Evolutionary conservation across 2,329 filamentous ascomycete species (phyloP), one percentile per base, ranked within the genome.

Genomic region (Stagonosporopsis tanaceti): DNA sequence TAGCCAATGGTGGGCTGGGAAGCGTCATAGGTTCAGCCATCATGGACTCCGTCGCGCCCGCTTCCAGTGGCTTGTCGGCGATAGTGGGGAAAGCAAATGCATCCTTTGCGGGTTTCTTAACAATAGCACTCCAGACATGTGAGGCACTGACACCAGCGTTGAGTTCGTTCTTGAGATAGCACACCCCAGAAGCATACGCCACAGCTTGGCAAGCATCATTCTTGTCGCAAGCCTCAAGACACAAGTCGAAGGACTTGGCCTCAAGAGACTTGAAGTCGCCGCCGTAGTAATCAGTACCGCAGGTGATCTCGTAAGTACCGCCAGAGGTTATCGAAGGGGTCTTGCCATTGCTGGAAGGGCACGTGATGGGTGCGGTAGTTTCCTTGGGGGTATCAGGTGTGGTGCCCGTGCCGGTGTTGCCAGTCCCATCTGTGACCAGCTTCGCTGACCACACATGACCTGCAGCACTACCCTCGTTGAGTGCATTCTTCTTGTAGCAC

Each of bases 121-220:
- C 53, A 11, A 50, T 12, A 7, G 53, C 53, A 34, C 53, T 46
- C 53, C 53, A 56, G 12, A 56, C 53, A 17, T 56, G 40, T 24
- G 17, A 35, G 15, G 24, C 53, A 14, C 34, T 27, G 9, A 28
- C 35, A 17, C 40, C 46, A 35, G 45, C 38, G 34, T 50, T 56
- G 53, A 50, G 40, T 44, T 56, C 53, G 20, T 56, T 56, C 46
- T 56, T 56, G 12, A 56, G 46, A 15, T 56, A 56, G 40, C 53
- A 56, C 25, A 47, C 32, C 20, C 40, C 34, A 17, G 53, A 47
- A 32, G 48, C 53, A n/a, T 50, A 56, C 15, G 46, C 34, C 20
- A 56, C 45, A 15, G 46, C 53, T 34, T 56, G 46, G 12, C 53
- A 56, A 45, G 53, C 53, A 41, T 56, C 46, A 12, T 56, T 56